Base-by-base conservation (phyloP, 1,284 basidiomycete genomes). In the Apiotrichum siamense region DNA sequence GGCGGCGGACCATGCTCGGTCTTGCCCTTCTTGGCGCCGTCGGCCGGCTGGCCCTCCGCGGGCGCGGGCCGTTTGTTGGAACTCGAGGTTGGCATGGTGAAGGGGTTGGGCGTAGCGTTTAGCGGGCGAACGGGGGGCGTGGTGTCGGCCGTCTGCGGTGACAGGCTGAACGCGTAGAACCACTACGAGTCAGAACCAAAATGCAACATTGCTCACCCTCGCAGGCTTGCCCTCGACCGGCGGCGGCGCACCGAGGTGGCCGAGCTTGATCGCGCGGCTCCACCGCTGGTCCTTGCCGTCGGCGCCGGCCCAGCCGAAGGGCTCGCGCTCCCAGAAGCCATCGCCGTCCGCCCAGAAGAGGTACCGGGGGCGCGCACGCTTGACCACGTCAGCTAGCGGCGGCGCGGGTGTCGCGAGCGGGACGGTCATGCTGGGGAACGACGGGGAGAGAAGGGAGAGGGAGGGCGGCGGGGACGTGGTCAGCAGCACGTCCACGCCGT, bases 311-410 rank as follows among this genome's bases (percentile, higher is more conserved):
- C 91, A 96, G 6, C 81, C 72, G 66, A 83, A 92, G 3, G 92
- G 91, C 59, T 94, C 90, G 47, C 91, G 77, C 69, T 97, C 92
- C 90, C 91, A 96, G 70, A 92, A 97, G 0, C 68, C 72, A 1
- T 73, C 70, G 68, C 73, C 32, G 77, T 82, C 47, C 75, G 81
- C 41, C 80, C 79, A 57, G 79, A 83, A 64, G 21, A 74, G 51
- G 50, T 75, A 75, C 13, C 72, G 58, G 17, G 74, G 72, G 35
- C 66, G 64, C 0, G 66, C 54, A 27, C 57, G 60, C 36, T 77
- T 76, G 15, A 88, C 77, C 0, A 87, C 68, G 35, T 87, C 86
- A 47, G 84, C 81, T 2, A 91, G 72, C 11, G 85, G 82, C 2
- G 79, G 77, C 0, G 80, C 83, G 1, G 79, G 75, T 6, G 69